Base-by-base conservation (phyloP, 306 rosid genomes). In the Potentilla sterilis region DNA sequence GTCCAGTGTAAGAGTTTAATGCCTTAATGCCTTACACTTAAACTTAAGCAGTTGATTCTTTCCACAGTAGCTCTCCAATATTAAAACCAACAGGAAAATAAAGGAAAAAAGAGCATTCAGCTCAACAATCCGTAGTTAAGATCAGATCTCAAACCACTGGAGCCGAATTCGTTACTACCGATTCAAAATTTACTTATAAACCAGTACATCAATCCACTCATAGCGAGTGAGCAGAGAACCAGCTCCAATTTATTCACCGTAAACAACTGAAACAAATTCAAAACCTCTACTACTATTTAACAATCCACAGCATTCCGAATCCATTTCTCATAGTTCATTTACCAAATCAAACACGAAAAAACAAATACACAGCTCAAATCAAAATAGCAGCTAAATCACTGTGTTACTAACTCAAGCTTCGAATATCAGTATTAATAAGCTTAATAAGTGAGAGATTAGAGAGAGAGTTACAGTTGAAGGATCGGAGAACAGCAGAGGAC, bases 401-500 rank as follows among this genome's bases (percentile, higher is more conserved):
- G 38, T 2, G 44, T 24, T 58, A 41, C 54, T 44, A 48, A 44
- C 47, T 43, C 47, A 19, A 76, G 74, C 72, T n/a, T 22, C 32
- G 32, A 14, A 55, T 28, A 59, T 13, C 7, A 59, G 34, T 28
- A 59, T 10, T 15, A 9, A 58, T 4, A 72, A 14, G 78, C 4
- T 74, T 0, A 61, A 73, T 7, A 69, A 1, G 28, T n/a, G 43
- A 51, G 38, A 71, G 74, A 67, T 46, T 55, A 65, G 77, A 78
- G 81, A 79, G 83, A 79, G 77, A 78, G 37, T 64, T 87, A 92
- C 98, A 87, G 85, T 79, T 81, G 64, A 90, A 83, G 72, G 97
- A 88, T 75, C 90, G 92, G 88, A 88, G 79, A 58, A 83, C 85
- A 62, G 89, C 88, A 34, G 92, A 71, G 82, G 93, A 85, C 46